A percentile compares a stretch with the other conserved stretches of the same genome.
Conservation (phyloP, 2,329 filamentous ascomycete species). For the Aspergillus felis region DNA sequence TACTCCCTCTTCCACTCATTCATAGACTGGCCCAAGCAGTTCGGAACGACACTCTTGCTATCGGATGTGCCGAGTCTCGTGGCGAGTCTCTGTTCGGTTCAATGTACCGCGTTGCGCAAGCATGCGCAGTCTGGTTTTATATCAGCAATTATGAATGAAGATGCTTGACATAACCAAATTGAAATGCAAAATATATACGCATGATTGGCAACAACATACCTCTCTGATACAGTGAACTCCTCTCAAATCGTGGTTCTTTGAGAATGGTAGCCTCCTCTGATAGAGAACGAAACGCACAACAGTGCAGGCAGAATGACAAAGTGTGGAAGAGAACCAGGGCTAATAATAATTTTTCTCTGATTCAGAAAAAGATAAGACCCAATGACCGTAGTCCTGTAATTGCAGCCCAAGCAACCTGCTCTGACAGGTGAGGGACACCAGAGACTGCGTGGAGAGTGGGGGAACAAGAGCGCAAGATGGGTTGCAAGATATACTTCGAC, state of each 20-base stretch:
- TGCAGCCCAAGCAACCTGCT: not conserved
- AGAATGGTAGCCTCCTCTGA: not conserved
- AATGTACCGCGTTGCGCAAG: not conserved
- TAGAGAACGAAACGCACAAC: not conserved
- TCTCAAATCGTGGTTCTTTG: not conserved
- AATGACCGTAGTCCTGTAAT: not conserved
- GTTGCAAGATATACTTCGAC: not conserved
- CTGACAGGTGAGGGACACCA: not conserved
- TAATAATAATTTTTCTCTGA: not conserved
- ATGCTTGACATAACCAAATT: not conserved
- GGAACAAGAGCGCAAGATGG: not conserved
- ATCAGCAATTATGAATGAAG: not conserved
- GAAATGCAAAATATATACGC: not conserved
- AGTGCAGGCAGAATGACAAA: not conserved
- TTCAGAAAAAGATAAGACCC: not conserved
- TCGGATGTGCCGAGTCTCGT: not conserved
- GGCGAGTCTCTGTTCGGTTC: not conserved
- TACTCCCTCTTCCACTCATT: not conserved
- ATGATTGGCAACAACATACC: not conserved
- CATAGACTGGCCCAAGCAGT: not conserved
- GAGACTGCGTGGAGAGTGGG: not conserved
- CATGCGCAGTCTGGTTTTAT: not conserved
- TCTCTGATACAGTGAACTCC: not conserved
- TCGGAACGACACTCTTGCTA: not conserved
- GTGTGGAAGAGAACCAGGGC: not conserved